Percentiles rank a stretch among this genome's conserved stretches.
Evolutionary conservation across 176 grass and related monocot genomes (phyloP).

Genomic region (Olyra latifolia): DNA sequence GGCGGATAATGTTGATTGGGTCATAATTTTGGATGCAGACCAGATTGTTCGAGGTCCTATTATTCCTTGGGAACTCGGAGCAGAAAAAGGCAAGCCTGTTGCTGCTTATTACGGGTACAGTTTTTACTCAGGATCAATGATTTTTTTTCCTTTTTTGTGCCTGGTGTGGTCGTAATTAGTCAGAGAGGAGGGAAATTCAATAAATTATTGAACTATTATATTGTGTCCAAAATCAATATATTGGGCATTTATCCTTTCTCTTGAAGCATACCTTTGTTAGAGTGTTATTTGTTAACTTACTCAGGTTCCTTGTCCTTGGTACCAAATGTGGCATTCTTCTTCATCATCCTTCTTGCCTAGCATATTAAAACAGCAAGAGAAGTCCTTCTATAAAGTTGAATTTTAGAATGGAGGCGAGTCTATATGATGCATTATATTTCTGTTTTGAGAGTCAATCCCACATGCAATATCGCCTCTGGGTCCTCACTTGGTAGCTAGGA

Average conservation of each 20-base stretch:
- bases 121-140: constrained; percentile 7
- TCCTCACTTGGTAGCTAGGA: background rate
- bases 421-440: background rate
- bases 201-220: background rate
- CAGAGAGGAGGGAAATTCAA: background rate
- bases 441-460: background rate
- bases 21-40: constrained; percentile 90
- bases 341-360: background rate
- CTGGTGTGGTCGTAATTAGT: background rate
- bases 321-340: background rate
- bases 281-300: background rate
- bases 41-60: constrained; percentile 89
- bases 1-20: constrained; percentile 87
- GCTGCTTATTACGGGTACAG: constrained; percentile 90
- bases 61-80: constrained; percentile 89
- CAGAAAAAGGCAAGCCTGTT: constrained; percentile 87
- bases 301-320: background rate
- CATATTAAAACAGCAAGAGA: background rate
- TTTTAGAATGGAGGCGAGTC: background rate
- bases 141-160: background rate
- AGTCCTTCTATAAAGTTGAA: background rate
- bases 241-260: background rate
- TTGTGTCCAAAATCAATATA: background rate
- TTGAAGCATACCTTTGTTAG: background rate
- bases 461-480: background rate